Evolutionary conservation across 768 basidiomycete species (phyloP).

Genomic region (Phallus indusiatus): DNA sequence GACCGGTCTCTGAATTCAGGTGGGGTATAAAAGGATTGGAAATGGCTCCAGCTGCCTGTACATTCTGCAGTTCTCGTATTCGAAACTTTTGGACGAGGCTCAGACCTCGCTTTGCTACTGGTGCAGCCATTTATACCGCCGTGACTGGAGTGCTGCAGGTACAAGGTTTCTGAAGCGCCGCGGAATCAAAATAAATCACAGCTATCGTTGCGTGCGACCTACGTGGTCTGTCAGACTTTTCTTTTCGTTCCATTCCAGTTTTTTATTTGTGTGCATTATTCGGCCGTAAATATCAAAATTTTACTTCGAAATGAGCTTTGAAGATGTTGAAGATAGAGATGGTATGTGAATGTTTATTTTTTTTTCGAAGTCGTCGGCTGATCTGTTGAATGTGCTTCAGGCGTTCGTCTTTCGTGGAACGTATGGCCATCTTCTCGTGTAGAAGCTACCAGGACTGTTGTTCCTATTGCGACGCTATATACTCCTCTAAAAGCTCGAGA

Average conservation of each 20-base stretch:
- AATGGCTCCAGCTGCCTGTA: slow-evolving; percentile 9
- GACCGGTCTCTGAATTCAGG: slow-evolving; percentile 46
- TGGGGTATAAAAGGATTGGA: slow-evolving; percentile 65
- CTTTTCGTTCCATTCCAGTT: background rate
- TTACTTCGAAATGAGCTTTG: slow-evolving; percentile 51
- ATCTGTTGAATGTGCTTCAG: slow-evolving; percentile 31
- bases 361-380: background rate
- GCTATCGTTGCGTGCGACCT: background rate
- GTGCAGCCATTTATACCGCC: slow-evolving; percentile 1
- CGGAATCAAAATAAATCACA: slow-evolving; percentile 3
- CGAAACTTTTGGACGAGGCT: slow-evolving; percentile 5
- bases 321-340: slow-evolving; percentile 96
- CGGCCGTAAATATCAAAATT: background rate
- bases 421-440: slow-evolving; percentile 98
- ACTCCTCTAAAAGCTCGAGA: slow-evolving; percentile 90
- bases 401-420: slow-evolving; percentile 96
- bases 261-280: background rate
- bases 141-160: background rate
- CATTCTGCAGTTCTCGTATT: slow-evolving; percentile 1
- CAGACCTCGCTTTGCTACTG: background rate
- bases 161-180: background rate
- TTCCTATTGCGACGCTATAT: slow-evolving; percentile 97
- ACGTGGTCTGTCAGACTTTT: background rate
- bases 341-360: slow-evolving; percentile 37
- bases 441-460: slow-evolving; percentile 95